These are phyloP conservation scores for Aspergillus viridinutans DNA, from an alignment of 2,329 filamentous ascomycete genomes.

Conservation along the genomic window DNA sequence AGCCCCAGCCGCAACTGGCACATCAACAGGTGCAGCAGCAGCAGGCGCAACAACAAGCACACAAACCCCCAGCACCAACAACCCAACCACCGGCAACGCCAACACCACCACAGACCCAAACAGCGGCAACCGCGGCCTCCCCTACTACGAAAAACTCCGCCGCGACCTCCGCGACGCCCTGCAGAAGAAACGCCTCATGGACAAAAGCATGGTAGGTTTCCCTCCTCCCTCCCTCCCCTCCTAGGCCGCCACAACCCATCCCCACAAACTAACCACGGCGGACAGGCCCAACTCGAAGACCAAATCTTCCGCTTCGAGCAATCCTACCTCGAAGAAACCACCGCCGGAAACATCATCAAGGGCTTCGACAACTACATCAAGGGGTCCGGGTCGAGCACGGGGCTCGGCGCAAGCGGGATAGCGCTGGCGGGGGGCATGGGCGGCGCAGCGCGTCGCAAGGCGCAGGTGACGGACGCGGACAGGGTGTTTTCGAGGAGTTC, in stretches of 20 bases:
- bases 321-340: slow-evolving; percentile 84
- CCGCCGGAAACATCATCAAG: slow-evolving; percentile 87
- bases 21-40: slow-evolving; percentile 9
- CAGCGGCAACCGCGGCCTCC: slow-evolving; percentile 43
- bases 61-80: slow-evolving; percentile 10
- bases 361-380: slow-evolving; percentile 99
- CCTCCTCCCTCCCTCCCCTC: slow-evolving; percentile 5
- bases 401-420: slow-evolving; percentile 27
- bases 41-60: slow-evolving; percentile 15
- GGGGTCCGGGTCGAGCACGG: slow-evolving; percentile 58
- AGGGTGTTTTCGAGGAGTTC: slow-evolving; percentile 48
- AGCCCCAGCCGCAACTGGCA: slow-evolving; percentile 16
- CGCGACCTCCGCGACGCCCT: slow-evolving; percentile 64
- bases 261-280: slow-evolving; percentile 9
- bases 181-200: slow-evolving; percentile 60
- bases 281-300: slow-evolving; percentile 64
- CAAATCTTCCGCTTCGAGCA: slow-evolving; percentile 79
- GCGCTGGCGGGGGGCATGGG: slow-evolving; percentile 25
- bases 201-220: slow-evolving; percentile 53
- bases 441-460: slow-evolving; percentile 38
- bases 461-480: slow-evolving; percentile 43
- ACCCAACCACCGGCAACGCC: slow-evolving; percentile 15
- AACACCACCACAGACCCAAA: slow-evolving; percentile 22
- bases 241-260: neutral
- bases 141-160: slow-evolving; percentile 70